phyloP scores from a whole-genome alignment of 192 early-diverging fungal species.

The Obelidium mucronatum region DNA sequence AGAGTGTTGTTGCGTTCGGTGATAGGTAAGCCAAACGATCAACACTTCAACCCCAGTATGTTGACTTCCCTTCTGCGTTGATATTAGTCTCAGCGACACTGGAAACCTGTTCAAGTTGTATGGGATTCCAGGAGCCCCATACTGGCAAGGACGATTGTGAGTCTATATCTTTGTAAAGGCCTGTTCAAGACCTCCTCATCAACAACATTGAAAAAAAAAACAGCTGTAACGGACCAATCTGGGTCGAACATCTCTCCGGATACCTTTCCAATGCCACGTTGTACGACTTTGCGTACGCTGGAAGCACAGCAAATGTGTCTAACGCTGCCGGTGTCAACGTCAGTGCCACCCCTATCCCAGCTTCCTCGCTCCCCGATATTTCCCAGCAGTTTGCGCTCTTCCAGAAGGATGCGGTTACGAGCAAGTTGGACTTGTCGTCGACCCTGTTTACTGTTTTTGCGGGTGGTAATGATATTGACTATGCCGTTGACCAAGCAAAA shows the following conservation, averaged over 20 bases:
- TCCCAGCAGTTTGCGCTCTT: background rate
- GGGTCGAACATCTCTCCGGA: slow-evolving; percentile 50
- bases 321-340: background rate
- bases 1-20: no score
- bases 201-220: no score
- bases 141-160: slow-evolving; percentile 52
- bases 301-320: slow-evolving; percentile 38
- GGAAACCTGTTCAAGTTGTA: slow-evolving; percentile 45
- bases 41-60: no score
- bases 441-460: slow-evolving; percentile 13
- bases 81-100: slow-evolving; percentile 56
- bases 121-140: slow-evolving; percentile 33
- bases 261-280: slow-evolving; percentile 17
- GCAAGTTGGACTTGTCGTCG: background rate
- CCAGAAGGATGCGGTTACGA: background rate
- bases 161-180: slow-evolving; percentile 37
- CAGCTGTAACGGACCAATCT: slow-evolving; percentile 52
- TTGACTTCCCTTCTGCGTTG: no score
- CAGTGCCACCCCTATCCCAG: background rate
- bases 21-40: no score
- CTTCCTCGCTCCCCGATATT: background rate
- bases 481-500: background rate
- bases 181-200: no score
- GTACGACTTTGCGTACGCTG: slow-evolving; percentile 50
- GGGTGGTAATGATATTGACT: slow-evolving; percentile 15